phyloP scores from a whole-genome alignment of 768 basidiomycete genomes.

The Phlebiopsis flavidoalba region DNA sequence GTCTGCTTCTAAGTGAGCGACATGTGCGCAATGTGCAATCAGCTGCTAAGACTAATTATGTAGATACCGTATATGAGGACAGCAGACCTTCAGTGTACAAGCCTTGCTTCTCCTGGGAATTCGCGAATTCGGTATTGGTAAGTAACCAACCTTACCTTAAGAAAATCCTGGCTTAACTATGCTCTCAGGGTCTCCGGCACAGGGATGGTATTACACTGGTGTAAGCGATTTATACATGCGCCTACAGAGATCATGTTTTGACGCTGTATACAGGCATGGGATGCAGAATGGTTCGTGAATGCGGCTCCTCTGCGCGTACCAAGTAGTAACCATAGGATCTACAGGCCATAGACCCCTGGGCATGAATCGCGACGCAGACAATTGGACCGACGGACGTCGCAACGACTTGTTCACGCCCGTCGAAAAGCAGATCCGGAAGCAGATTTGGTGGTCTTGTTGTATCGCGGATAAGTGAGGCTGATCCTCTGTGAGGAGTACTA shows the following conservation, averaged over 20 bases:
- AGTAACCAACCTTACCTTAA: constrained; percentile 5
- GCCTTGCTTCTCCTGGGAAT: constrained; percentile 74
- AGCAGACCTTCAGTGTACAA: constrained; percentile 77
- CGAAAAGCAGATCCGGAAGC: constrained; percentile 67
- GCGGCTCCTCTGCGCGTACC: no score
- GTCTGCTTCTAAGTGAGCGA: constrained; percentile 54
- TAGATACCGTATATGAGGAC: constrained; percentile 61
- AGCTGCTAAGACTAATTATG: background rate
- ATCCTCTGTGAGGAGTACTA: background rate
- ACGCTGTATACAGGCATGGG: constrained; percentile 40
- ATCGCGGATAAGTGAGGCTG: constrained; percentile 58
- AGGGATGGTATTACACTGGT: constrained; percentile 84
- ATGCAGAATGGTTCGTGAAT: constrained; percentile 56
- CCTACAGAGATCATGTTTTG: background rate
- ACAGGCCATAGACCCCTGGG: constrained; percentile 74
- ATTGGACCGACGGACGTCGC: constrained; percentile 59
- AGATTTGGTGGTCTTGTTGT: constrained; percentile 79
- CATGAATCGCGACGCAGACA: constrained; percentile 71
- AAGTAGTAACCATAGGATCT: background rate
- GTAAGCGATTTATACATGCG: constrained; percentile 5
- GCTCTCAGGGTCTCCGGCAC: constrained; percentile 58
- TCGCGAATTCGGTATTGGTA: constrained; percentile 82
- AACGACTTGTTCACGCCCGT: constrained; percentile 51
- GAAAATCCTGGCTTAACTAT: background rate
- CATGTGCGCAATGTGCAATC: background rate